These are phyloP conservation scores for Aspergillus proliferans DNA, from an alignment of 2,329 filamentous ascomycete species.

Conservation along the genomic window DNA sequence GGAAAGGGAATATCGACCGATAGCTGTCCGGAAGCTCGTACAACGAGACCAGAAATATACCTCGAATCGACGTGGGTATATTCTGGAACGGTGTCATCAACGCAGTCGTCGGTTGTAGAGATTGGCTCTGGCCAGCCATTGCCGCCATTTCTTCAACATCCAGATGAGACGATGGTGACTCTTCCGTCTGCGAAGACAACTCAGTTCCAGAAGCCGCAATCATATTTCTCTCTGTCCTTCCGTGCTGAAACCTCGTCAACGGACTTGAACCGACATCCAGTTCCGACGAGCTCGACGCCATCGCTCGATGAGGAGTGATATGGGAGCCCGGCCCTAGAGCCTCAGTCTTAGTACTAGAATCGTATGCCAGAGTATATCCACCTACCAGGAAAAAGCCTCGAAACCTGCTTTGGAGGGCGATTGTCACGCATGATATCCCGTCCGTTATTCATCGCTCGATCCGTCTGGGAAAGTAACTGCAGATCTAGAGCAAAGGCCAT, in stretches of 20 bases:
- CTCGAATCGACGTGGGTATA: conserved; percentile 42
- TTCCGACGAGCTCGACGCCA: conserved; percentile 24
- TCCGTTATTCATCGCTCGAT: conserved; percentile 7
- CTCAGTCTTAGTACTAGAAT: not conserved
- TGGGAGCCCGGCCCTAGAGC: conserved; percentile 12
- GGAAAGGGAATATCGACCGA: conserved; percentile 63
- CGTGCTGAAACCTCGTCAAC: conserved; percentile 18
- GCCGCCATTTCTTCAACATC: not conserved
- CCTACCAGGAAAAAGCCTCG: conserved; percentile 27
- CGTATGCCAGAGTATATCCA: not conserved
- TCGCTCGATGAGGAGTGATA: conserved; percentile 15
- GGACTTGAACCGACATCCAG: conserved; percentile 26
- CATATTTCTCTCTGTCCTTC: conserved; percentile 3
- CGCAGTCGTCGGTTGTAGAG: not conserved
- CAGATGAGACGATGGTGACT: not conserved
- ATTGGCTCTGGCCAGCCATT: not conserved
- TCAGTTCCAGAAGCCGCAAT: not conserved
- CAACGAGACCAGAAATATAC: conserved; percentile 55
- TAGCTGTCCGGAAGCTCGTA: conserved; percentile 63
- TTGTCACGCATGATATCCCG: not conserved
- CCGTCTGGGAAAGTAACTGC: conserved; percentile 31
- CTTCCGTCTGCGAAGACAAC: not conserved
- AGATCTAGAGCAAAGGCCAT: conserved; percentile 22
- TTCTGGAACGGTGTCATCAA: conserved; percentile 17
- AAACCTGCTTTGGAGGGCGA: conserved; percentile 11